Conservation (phyloP, 257 asterid genomes). For the Forsythia suspensa region DNA sequence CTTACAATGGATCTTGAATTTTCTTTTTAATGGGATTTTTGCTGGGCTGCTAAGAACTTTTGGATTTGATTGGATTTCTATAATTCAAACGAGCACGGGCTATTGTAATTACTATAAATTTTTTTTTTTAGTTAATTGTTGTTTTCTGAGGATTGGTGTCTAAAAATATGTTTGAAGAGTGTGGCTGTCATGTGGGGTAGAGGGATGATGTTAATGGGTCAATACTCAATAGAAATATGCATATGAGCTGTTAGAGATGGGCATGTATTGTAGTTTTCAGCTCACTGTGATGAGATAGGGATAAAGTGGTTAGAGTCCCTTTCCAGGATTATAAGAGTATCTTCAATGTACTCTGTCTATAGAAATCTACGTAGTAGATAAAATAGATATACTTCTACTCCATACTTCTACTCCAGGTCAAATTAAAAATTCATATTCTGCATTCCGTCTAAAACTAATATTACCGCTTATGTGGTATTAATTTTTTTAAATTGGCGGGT, state of each 20-base stretch:
- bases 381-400: too few species aligned
- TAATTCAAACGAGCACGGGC: neutral
- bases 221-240: neutral
- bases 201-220: constrained; percentile 5
- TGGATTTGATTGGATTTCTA: neutral
- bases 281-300: constrained; percentile 19
- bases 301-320: constrained; percentile 38
- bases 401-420: too few species aligned
- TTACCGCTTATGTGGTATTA: too few species aligned
- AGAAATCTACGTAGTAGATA: too few species aligned
- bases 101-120: too few species aligned
- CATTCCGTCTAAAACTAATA: too few species aligned
- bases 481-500: too few species aligned
- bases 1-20: constrained; percentile 6
- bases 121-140: neutral
- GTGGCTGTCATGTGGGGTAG: constrained; percentile 30
- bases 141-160: constrained; percentile 20
- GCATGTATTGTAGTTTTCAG: constrained; percentile 23
- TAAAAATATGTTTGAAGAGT: constrained; percentile 8
- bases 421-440: too few species aligned
- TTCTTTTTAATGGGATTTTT: constrained; percentile 11
- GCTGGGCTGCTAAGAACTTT: neutral
- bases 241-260: neutral
- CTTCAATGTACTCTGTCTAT: too few species aligned
- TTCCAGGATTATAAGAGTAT: constrained; percentile 12